Conservation (phyloP, 805 yeast species). For the Metschnikowia chrysomelidarum region DNA sequence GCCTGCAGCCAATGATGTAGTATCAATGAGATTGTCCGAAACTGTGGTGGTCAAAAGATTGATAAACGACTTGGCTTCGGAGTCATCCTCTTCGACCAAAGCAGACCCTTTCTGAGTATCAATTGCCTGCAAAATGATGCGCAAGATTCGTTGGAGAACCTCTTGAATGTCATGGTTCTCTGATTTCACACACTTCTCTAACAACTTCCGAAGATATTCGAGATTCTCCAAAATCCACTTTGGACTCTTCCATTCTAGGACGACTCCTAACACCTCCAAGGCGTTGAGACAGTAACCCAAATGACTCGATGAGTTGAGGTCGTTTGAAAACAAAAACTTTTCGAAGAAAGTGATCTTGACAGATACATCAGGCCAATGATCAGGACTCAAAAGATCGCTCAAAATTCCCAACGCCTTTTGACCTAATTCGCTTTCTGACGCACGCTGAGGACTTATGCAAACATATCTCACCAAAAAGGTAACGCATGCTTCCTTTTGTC, state of each 20-base stretch:
- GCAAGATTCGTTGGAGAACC: constrained; percentile 70
- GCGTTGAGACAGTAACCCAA: constrained; percentile 86
- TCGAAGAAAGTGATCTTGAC: constrained; percentile 87
- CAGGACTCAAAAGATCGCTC: constrained; percentile 66
- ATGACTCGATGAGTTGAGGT: constrained; percentile 63
- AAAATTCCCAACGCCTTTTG: constrained; percentile 77
- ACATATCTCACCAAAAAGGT: constrained; percentile 85
- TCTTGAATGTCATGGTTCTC: constrained; percentile 87
- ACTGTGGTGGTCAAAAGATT: constrained; percentile 62
- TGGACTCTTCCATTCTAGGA: constrained; percentile 70
- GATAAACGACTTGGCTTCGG: constrained; percentile 62
- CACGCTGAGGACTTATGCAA: constrained; percentile 81
- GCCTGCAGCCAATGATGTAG: constrained; percentile 83
- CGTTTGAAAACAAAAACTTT: constrained; percentile 76
- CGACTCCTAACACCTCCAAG: constrained; percentile 80
- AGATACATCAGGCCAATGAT: constrained; percentile 85
- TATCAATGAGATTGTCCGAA: constrained; percentile 72
- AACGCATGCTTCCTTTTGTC: constrained; percentile 84
- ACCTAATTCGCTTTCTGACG: constrained; percentile 80
- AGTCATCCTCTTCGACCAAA: constrained; percentile 51
- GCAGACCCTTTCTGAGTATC: constrained; percentile 40
- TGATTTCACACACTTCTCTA: constrained; percentile 79
- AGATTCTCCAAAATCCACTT: constrained; percentile 79
- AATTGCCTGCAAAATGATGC: constrained; percentile 67
- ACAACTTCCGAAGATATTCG: constrained; percentile 62